phyloP scores from a whole-genome alignment of 1,284 basidiomycete genomes.

The Laetiporus sulphureus region DNA sequence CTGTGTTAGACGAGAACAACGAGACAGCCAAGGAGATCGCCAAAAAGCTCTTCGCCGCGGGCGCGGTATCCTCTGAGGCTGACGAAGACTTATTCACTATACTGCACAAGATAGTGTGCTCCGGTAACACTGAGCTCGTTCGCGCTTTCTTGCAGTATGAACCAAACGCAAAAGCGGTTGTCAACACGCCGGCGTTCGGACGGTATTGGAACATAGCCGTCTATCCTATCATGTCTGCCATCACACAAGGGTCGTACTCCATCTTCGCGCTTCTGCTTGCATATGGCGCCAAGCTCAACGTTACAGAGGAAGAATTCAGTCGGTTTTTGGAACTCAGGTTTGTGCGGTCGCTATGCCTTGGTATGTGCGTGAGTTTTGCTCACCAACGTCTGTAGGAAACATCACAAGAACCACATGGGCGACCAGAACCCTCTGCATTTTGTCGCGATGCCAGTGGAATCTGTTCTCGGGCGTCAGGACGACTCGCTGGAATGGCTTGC shows the following conservation, averaged over 20 bases:
- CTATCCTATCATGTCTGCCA: constrained; percentile 33
- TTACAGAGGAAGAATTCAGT: constrained; percentile 28
- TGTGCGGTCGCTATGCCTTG: too few species aligned
- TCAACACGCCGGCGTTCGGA: constrained; percentile 38
- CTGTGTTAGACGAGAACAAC: constrained; percentile 39
- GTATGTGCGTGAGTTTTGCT: too few species aligned
- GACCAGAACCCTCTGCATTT: too few species aligned
- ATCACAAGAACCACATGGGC: too few species aligned
- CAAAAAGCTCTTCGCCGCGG: constrained; percentile 39
- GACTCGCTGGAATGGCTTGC: too few species aligned
- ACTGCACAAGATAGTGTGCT: constrained; percentile 38
- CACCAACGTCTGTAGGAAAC: too few species aligned
- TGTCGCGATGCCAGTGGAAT: constrained; percentile 41
- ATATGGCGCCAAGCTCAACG: constrained; percentile 31
- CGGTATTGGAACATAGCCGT: constrained; percentile 13
- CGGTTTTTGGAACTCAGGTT: constrained; percentile 9
- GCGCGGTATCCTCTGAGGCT: constrained; percentile 43
- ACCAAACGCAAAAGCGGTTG: constrained; percentile 37
- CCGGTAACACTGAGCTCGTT: constrained; percentile 35
- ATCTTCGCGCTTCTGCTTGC: constrained; percentile 35
- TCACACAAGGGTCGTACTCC: constrained; percentile 28
- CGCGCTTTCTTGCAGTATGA: constrained; percentile 40
- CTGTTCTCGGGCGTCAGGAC: constrained; percentile 33
- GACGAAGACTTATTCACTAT: constrained; percentile 39
- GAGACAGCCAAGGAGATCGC: constrained; percentile 35